phyloP scores from a whole-genome alignment of 2,329 filamentous ascomycete genomes.

The Diaporthe sp. region DNA sequence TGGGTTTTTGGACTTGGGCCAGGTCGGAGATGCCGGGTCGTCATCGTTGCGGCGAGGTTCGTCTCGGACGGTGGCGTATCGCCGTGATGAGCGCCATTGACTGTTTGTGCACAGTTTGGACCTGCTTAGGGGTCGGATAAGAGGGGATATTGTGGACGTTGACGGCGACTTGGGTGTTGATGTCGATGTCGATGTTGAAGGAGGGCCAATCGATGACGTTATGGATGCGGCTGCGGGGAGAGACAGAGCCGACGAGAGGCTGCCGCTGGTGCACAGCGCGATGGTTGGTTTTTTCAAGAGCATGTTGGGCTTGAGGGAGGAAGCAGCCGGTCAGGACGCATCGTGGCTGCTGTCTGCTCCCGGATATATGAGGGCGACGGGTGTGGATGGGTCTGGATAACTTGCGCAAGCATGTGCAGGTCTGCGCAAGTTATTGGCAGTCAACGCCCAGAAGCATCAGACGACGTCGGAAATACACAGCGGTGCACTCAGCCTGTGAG shows the following conservation, averaged over 20 bases:
- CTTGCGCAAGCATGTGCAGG: not conserved
- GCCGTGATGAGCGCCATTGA: conserved; percentile 30
- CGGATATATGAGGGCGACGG: not conserved
- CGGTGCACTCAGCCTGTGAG: not conserved
- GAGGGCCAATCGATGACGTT: conserved; percentile 38
- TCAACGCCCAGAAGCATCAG: not conserved
- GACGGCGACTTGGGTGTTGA: not conserved
- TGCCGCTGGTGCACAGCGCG: conserved; percentile 41
- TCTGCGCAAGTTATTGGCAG: not conserved
- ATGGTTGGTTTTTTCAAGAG: conserved; percentile 41
- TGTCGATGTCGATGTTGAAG: not conserved
- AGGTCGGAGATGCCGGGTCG: conserved; percentile 40
- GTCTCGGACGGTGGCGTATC: conserved; percentile 38
- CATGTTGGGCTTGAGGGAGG: conserved; percentile 34
- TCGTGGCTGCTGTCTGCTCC: conserved; percentile 18
- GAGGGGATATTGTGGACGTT: not conserved
- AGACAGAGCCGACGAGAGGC: conserved; percentile 34
- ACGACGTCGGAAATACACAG: not conserved
- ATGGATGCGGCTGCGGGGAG: conserved; percentile 36
- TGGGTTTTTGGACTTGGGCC: conserved; percentile 64
- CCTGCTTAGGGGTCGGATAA: not conserved
- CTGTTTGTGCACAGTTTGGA: not conserved
- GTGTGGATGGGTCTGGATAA: not conserved
- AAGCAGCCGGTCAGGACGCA: conserved; percentile 7
- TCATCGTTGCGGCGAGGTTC: not conserved